Conservation (phyloP, 2,329 filamentous ascomycete species). For the Balansia obtecta region DNA sequence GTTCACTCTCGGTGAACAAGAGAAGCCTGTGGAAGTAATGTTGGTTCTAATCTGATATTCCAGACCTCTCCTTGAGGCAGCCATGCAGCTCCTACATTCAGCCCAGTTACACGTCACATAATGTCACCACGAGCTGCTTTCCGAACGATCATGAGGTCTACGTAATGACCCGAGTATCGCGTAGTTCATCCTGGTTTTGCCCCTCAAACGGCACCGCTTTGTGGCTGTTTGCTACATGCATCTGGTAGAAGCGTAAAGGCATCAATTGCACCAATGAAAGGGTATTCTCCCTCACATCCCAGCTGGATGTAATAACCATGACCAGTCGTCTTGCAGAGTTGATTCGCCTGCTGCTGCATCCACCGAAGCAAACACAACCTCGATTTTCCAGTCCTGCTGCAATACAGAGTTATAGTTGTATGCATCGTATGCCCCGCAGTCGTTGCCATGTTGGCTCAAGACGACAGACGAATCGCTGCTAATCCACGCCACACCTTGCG, state of each 20-base stretch:
- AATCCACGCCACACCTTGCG: neutral
- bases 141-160: neutral
- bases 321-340: neutral
- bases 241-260: neutral
- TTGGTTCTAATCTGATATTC: neutral
- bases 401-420: neutral
- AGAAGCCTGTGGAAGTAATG: neutral
- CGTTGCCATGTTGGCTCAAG: neutral
- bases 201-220: too few relatives aligned
- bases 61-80: neutral
- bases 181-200: neutral
- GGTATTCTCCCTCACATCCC: neutral
- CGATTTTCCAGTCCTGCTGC: neutral
- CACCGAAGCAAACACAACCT: neutral
- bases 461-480: neutral
- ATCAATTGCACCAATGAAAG: neutral
- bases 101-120: neutral
- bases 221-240: too few relatives aligned
- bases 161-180: neutral
- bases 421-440: neutral
- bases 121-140: neutral
- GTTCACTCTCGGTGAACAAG: neutral
- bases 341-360: neutral
- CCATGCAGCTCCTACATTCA: neutral
- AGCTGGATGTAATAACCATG: neutral